Percentiles rank a stretch among this genome's conserved stretches.
These are phyloP conservation scores for Effrenium voratum DNA, from an alignment of 73 alveolate species.

Conservation along the genomic window DNA sequence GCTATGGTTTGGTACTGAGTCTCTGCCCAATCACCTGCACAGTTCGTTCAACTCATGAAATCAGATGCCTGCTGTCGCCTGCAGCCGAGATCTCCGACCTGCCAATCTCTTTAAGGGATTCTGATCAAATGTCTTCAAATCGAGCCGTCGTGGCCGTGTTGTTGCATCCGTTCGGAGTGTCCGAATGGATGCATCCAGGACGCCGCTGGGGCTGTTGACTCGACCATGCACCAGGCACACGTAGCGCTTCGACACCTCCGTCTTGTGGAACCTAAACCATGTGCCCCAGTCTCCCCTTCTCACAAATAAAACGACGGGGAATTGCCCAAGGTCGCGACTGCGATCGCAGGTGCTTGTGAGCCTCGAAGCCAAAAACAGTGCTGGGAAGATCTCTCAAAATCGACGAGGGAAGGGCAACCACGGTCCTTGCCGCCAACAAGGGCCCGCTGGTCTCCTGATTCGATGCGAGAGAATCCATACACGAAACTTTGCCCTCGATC, in stretches of 20 bases:
- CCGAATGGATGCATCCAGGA: constrained; percentile 41
- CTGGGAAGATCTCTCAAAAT: background rate
- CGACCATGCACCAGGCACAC: constrained; percentile 74
- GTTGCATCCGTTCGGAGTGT: constrained; percentile 66
- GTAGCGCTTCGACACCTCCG: constrained; percentile 82
- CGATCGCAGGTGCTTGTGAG: constrained; percentile 40
- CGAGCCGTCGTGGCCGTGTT: background rate
- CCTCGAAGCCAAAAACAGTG: background rate
- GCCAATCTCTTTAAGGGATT: background rate
- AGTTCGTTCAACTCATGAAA: background rate
- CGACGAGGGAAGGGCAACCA: background rate
- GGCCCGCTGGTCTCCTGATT: constrained; percentile 78
- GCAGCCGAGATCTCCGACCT: background rate
- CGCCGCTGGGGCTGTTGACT: background rate
- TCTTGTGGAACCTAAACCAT: constrained; percentile 52
- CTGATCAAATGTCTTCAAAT: too few relatives aligned
- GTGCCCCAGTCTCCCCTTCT: background rate
- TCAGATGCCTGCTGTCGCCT: background rate
- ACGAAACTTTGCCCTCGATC: background rate
- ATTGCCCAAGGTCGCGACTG: background rate
- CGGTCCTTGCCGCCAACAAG: constrained; percentile 54
- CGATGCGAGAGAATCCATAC: background rate
- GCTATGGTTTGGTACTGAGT: constrained; percentile 53
- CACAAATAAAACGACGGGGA: background rate
- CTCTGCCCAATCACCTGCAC: constrained; percentile 91